A percentile compares a stretch with the other conserved stretches of the same genome.
These are phyloP conservation scores for Candida coleopterorum DNA, from an alignment of 805 yeast genomes.

Conservation along the genomic window DNA sequence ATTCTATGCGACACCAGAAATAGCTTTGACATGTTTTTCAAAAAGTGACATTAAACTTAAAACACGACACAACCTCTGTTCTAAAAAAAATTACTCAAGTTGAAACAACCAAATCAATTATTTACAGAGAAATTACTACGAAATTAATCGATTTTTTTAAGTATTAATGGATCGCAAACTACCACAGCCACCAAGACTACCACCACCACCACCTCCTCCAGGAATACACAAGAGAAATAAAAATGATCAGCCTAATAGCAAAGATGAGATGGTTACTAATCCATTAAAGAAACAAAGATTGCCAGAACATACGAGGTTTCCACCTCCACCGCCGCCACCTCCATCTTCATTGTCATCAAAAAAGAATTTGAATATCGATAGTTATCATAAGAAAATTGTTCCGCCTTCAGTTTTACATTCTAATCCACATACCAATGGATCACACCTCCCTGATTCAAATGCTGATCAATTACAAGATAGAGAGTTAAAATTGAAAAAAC, in stretches of 20 bases:
- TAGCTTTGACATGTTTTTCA: not conserved
- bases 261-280: slow-evolving; percentile 10
- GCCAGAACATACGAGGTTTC: slow-evolving; percentile 8
- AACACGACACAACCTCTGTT: not conserved
- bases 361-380: not conserved
- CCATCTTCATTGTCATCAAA: slow-evolving; percentile 15
- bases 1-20: not conserved
- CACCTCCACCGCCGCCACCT: slow-evolving; percentile 18
- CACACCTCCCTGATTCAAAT: not conserved
- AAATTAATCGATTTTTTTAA: no score
- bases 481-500: slow-evolving; percentile 41
- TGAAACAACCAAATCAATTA: not conserved
- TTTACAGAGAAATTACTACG: no score
- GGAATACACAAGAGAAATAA: not conserved
- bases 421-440: no score
- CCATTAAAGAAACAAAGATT: slow-evolving; percentile 6
- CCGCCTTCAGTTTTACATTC: not conserved
- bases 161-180: slow-evolving; percentile 14
- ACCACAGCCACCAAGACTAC: slow-evolving; percentile 37
- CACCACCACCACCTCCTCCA: slow-evolving; percentile 22
- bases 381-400: no score
- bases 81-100: not conserved
- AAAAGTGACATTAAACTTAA: not conserved
- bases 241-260: slow-evolving; percentile 8
- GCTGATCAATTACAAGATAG: not conserved